Evolutionary conservation across 78 protist genomes (phyloP).

Genomic region (Chrysochromulina parva): DNA sequence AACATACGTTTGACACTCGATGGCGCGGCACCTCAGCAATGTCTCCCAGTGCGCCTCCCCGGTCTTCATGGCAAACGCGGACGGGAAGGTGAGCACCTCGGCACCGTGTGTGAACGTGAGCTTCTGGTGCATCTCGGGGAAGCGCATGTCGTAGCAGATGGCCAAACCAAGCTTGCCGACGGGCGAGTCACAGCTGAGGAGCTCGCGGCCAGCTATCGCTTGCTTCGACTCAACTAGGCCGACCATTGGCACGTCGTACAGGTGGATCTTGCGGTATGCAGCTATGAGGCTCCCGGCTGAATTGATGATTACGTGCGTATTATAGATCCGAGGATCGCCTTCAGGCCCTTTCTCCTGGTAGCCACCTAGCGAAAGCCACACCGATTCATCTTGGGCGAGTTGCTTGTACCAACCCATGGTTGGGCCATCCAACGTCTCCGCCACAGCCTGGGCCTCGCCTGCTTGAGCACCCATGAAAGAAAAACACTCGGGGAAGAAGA

Average conservation of each 20-base stretch:
- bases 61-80: slow-evolving; percentile 64
- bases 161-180: slow-evolving; percentile 36
- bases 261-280: slow-evolving; percentile 58
- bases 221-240: slow-evolving; percentile 3
- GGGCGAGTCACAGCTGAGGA: slow-evolving; percentile 32
- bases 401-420: neutral
- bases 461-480: slow-evolving; percentile 23
- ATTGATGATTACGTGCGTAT: slow-evolving; percentile 59
- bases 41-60: slow-evolving; percentile 74
- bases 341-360: slow-evolving; percentile 33
- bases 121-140: slow-evolving; percentile 57
- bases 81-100: slow-evolving; percentile 48
- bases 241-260: slow-evolving; percentile 53
- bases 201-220: slow-evolving; percentile 21
- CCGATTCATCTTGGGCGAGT: slow-evolving; percentile 8
- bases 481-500: slow-evolving; percentile 61
- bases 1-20: slow-evolving; percentile 63
- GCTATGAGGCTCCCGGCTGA: slow-evolving; percentile 26
- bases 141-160: slow-evolving; percentile 74
- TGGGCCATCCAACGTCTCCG: slow-evolving; percentile 33
- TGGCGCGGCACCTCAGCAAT: slow-evolving; percentile 69
- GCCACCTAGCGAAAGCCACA: slow-evolving; percentile 69
- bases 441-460: neutral
- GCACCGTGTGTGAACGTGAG: neutral
- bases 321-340: slow-evolving; percentile 3